Base-by-base conservation (phyloP, 148 eudicot genomes). In the Cornus controversa region DNA sequence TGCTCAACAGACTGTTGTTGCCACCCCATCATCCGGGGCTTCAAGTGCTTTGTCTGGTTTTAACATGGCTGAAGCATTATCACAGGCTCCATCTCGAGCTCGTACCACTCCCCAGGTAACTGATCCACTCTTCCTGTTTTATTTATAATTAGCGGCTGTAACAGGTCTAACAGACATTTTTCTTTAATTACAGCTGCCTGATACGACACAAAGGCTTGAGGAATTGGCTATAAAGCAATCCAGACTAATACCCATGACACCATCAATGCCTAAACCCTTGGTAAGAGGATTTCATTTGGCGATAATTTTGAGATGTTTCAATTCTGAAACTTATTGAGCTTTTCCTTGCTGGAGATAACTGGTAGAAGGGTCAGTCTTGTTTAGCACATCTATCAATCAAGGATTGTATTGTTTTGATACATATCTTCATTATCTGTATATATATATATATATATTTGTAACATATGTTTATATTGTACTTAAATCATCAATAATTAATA, bases 51-150 rank as follows among this genome's bases (percentile, higher is more conserved):
- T 73, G 42, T 70, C 75, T 70, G 91, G 91, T 78, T 92, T 87
- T 67, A 93, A 90, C 73, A 93, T 91, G 97, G 96, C 97, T 29
- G 99, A 93, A 79, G 85, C 98, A 65, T 80, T 91, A 81, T 85
- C 90, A 37, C 99, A 93, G 87, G 90, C 88, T 81, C 89, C 98
- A 18, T 78, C 83, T 57, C 90, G 85, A 76, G 83, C 87, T 77
- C 87, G 70, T 69, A 81, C 81, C 74, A 72, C 84, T 76, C 79
- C 88, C 25, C 97, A 89, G 93, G 99, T 96, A 86, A 45, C 13
- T 71, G 36, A 16, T 23, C 54, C 9, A 34, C 14, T 74, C 16
- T 62, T 69, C 58, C 40, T 77, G 23, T 23, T 26, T 69, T 75
- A 28, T 15, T 34, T 58, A n/a, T 73, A 23, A 2, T 14, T 70